Evolutionary conservation across 2,329 filamentous ascomycete species (phyloP), one percentile per base, ranked within the genome.

Genomic region (Leptographium flavum): DNA sequence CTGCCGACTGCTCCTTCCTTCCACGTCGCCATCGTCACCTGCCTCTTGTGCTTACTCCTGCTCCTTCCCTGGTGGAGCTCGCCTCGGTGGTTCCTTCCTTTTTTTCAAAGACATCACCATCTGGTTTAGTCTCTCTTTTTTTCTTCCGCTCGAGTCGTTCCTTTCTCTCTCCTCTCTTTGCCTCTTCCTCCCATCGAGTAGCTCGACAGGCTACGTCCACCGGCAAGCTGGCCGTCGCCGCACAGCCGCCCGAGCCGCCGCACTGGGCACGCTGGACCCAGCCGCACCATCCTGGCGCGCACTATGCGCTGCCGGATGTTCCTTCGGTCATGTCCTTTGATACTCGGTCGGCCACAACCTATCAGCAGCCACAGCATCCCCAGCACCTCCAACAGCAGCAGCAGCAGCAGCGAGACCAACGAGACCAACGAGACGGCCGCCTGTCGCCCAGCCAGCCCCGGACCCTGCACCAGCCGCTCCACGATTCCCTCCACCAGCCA

Each of bases 251-350:
- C 48, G 61, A 61, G 39, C 55, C 63, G 51, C 61, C 66, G 44
- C 63, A 60, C 60, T 79, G 75, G 76, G 68, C 64, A 54, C 71
- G 71, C 53, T 76, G 72, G 69, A 59, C 69, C 48, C 71, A 74
- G 36, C 65, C 73, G 38, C 61, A 62, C n/a, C n/a, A n/a, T 37
- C 51, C 55, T 8, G 52, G 50, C 39, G 33, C 55, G 22, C 68
- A 70, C 32, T 74, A 71, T 53, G 50, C 56, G 48, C 64, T 72
- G 57, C 68, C 75, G 63, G 68, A 70, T 40, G 54, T 62, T 23
- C 56, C 39, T 11, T 33, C 59, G 22, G 61, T 74, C 51, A 60
- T 75, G 52, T 61, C 65, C 8, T 77, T 73, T 58, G 68, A 73
- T 54, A 61, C 67, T 9, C 64, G 67, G 50, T 49, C 60, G 32